Base-by-base conservation (phyloP, 2,329 filamentous ascomycete species). In the Exophiala sideris region DNA sequence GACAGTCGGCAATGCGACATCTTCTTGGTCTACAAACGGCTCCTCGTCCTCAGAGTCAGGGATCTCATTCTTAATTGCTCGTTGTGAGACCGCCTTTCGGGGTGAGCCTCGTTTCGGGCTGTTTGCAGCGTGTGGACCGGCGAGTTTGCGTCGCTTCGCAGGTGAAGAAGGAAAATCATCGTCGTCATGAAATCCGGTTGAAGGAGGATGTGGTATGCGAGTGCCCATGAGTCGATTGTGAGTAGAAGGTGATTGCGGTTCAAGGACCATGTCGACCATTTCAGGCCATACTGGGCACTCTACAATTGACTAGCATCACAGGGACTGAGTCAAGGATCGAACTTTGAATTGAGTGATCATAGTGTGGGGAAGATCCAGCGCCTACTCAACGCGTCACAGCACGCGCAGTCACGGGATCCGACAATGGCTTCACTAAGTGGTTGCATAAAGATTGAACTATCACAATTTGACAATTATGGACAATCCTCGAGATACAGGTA, bases 31-130 rank as follows among this genome's bases (percentile, higher is more conserved):
- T 2, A 67, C 68, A 38, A 71, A 69, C 29, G 69, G 67, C 44
- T 74, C 48, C 34, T 70, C 59, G 6, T 62, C 66, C 56, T 76
- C 67, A 33, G 67, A 72, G 56, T 76, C 67, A 38, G 70, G 63
- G 6, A 73, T 66, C 50, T 74, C 70, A 52, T 66, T 48, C 54
- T 54, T 18, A 56, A 56, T 44, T 24, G 35, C 45, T 32, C 52
- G 45, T 33, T 57, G 14, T 36, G 52, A 41, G 12, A 52, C 40
- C 4, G 20, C 40, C 41, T 59, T 57, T 10, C 50, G 49, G 9
- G 57, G 29, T 3, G 57, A 57, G n/a, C 21, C 45, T 20, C 50
- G 57, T 38, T 54, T 65, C 32, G 58, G 52, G 20, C 48, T 59
- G 16, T 32, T 32, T 5, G 45, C 42, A n/a, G 20, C 50, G 7